Evolutionary conservation across 495 filamentous ascomycete genomes (phyloP), one percentile per base, ranked within the genome.

Genomic region (Penicillium dipodomyicola): DNA sequence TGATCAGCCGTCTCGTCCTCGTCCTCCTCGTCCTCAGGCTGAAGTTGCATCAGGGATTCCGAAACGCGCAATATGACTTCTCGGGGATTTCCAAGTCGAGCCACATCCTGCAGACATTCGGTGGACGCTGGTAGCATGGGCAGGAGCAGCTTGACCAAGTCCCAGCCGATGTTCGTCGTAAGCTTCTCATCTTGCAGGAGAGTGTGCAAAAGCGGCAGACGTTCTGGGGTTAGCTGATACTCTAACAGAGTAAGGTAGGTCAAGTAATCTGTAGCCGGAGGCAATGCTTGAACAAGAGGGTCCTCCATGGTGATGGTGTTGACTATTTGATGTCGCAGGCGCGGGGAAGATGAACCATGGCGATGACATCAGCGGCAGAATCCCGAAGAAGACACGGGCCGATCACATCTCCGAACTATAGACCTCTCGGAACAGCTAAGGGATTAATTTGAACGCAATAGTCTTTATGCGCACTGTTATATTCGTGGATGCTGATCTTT

Each of bases 111-210:
- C 1, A 98, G 80, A 68, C 92, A 96, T 63, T 81, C 73, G 39
- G 84, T 81, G 3, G 86, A 89, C 35, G 81, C 84, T 1, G 87
- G 85, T 1, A 97, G 69, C 62, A 86, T 82, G 17, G 88, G 86
- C 19, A 97, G 76, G 2, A 98, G 83, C 46, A 96, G 82, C 65
- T 89, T 87, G 8, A 98, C 88, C 41, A 98, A 72, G 66, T 98
- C 94, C 94, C 94, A 98, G 44, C 94, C 95, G 65, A 98, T 96
- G 59, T 96, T 91, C 45, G 84, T 84, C 1, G 92, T 92, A 51
- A 98, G 80, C 44, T 82, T 82, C 42, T 85, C 83, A 83, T 95
- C 88, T 70, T 95, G 90, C 47, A 97, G 77, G 35, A 96, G 80
- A 7, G 83, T 79, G 64, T 95, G 87, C 41, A 97, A 75, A 3